Conservation (phyloP, 176 grass and related monocot species). For the Triticum urartu region DNA sequence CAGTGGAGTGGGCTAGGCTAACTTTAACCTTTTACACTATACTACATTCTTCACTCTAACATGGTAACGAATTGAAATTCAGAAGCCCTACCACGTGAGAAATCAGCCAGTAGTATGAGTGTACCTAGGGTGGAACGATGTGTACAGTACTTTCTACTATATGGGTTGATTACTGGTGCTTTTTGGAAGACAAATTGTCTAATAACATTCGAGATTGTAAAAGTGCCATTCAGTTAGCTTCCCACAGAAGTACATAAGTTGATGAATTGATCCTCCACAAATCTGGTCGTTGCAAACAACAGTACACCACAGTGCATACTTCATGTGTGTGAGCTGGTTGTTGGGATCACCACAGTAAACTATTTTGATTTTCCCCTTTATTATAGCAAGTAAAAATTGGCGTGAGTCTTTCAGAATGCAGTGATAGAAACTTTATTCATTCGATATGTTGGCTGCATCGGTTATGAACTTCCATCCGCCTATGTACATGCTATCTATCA, state of each 20-base stretch:
- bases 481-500: too few relatives aligned
- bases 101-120: conserved; percentile 5
- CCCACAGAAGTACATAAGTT: background rate
- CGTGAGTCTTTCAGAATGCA: background rate
- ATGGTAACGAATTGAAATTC: background rate
- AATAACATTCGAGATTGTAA: background rate
- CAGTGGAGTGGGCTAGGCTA: background rate
- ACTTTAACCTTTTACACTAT: background rate
- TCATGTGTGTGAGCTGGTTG: background rate
- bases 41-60: conserved; percentile 19
- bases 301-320: background rate
- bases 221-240: background rate
- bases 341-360: background rate
- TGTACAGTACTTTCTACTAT: conserved; percentile 3
- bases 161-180: background rate
- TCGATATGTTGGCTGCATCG: background rate
- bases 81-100: conserved; percentile 10
- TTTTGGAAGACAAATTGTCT: background rate
- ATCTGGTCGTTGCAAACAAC: background rate
- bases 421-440: background rate
- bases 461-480: background rate
- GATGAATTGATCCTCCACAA: background rate
- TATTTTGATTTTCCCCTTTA: background rate
- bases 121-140: conserved; percentile 2
- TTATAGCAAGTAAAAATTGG: background rate